Percentiles rank a stretch among this genome's conserved stretches.
phyloP scores from a whole-genome alignment of 2,329 filamentous ascomycete genomes.

The Ophiostoma himal-ulmi region DNA sequence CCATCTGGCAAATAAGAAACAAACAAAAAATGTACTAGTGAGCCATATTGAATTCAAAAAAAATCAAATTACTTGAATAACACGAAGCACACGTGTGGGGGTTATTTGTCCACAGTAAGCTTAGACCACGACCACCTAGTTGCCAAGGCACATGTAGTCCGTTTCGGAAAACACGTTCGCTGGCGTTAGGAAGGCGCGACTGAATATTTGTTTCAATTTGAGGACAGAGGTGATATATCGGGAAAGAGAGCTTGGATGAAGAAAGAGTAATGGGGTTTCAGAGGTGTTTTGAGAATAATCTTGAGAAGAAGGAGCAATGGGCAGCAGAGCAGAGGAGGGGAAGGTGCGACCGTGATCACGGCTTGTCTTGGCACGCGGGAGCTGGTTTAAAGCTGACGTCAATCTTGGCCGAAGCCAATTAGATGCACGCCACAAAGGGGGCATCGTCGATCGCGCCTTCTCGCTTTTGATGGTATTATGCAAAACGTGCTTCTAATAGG shows the following conservation, averaged over 20 bases:
- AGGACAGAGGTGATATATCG: background rate
- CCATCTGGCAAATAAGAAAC: too few relatives aligned
- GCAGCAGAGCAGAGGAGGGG: background rate
- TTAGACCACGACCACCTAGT: too few relatives aligned
- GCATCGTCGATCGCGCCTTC: background rate
- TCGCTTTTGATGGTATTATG: background rate
- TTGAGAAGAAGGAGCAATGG: background rate
- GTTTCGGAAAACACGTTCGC: background rate
- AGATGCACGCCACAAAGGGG: background rate
- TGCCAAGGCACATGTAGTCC: background rate
- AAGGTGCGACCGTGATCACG: background rate
- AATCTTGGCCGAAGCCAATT: background rate
- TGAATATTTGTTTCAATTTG: background rate
- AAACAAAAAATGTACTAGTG: background rate
- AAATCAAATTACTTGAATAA: background rate
- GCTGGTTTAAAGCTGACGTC: background rate
- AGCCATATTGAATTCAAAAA: background rate
- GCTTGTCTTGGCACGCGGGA: background rate
- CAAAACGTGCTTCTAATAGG: background rate
- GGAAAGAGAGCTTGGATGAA: background rate
- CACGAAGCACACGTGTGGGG: background rate
- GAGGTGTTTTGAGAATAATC: background rate
- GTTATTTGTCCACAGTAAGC: background rate
- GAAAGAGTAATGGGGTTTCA: background rate
- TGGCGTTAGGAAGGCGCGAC: background rate